Evolutionary conservation across 2,329 filamentous ascomycete genomes (phyloP), one percentile per base, ranked within the genome.

Genomic region (Trichoderma simmonsii): DNA sequence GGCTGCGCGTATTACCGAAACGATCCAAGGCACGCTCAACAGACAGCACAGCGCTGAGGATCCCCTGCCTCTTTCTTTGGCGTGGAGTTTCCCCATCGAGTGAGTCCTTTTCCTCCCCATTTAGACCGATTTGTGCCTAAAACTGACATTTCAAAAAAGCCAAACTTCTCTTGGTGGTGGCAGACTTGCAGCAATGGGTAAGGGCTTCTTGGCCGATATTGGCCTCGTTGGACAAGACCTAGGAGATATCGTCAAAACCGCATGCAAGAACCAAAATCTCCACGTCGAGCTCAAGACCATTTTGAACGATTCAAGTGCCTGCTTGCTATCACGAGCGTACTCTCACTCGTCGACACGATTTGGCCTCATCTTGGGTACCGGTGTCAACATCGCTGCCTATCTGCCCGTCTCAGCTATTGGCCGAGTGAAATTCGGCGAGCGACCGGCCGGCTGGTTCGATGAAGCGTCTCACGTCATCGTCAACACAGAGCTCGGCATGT

Each of bases 81-180:
- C 90, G 6, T 92, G 90, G 89, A 92, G 90, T 72, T 92, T 92
- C 75, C 90, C 90, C 30, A 89, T 92, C 59, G 88, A 92, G 89
- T 91, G 83, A 78, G 88, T 83, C n/a, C 14, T 14, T n/a, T 11
- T 4, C 4, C 4, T 28, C 21, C 1, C 1, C 3, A 11, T 9
- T 15, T 12, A 5, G n/a, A 8, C 2, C 24, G 3, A 14, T n/a
- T 9, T 7, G 24, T 43, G 32, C 28, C 11, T 6, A 51, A 11
- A 18, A 12, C 26, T 51, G 39, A 54, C 24, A 1, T 57, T 34
- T n/a, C 1, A 26, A 73, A 71, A 36, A 32, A 91, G 89, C 74
- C 90, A 92, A 87, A 90, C 88, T 14, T 90, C 89, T 3, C 81
- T 90, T 34, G 85, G 86, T 63, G 86, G 87, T 63, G 90, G 89